Base-by-base conservation (phyloP, 805 yeast genomes). In the Isabelozyma heimii region DNA sequence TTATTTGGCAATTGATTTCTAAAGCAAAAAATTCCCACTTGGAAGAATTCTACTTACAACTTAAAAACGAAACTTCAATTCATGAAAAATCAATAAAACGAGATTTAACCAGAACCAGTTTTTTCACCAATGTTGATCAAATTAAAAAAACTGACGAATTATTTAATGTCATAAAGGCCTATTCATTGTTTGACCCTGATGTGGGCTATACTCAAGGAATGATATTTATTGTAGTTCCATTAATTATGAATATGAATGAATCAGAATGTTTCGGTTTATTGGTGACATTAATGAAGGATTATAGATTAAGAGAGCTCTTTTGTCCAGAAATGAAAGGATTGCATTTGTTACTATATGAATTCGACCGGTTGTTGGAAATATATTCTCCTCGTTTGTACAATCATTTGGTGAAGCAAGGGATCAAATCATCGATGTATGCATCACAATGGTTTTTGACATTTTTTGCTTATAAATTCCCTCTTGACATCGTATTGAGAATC, bases 131-230 rank as follows among this genome's bases (percentile, higher is more conserved):
- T 49, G 73, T 76, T 9, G 77, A 77, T 20, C 75, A 76, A 49
- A 76, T 75, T 26, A 81, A 83, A 45, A 84, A 84, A 58, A 70
- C 77, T 10, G 84, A 80, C 33, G 83, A 89, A 44, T 70, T 94
- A 35, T 87, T 75, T 60, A 82, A 84, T 48, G 84, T 94, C 27
- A 79, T 94, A 52, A 88, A 87, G 60, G 91, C 91, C 0, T 94
- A 92, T 69, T 83, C 94, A 17, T 69, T 89, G 43, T 86, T 81
- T 63, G 98, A 94, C 65, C 83, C 87, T 1, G 97, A 91, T 45
- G 97, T 94, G 45, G 99, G 99, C 0, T 94, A 94, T 61, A 94
- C 97, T 1, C 99, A 94, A 67, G 98, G 99, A 7, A 91, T 94
- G 97, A 96, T 96, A 1, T 94, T 94, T 61, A 82, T 94, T 41